Evolutionary conservation across 305 asterid species (phyloP), one percentile per base, ranked within the genome.

Genomic region (Fraxinus floribunda): DNA sequence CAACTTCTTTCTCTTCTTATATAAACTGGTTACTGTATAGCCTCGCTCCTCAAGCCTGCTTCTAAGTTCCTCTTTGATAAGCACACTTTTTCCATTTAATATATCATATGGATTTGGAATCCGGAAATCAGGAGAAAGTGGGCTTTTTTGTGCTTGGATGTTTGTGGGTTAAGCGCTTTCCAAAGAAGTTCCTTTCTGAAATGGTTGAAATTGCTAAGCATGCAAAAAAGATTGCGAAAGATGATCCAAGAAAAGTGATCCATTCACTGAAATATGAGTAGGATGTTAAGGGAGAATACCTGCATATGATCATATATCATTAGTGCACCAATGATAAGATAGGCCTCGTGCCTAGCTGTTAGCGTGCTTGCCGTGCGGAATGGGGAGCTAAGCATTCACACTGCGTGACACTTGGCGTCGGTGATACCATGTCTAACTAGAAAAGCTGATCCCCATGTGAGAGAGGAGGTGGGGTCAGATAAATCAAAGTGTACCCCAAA

Each of bases 251-350:
- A 84, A 90, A 90, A 84, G 88, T 91, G 84, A 87, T 89, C 64
- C 98, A 94, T 79, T 94, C 98, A 4, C 78, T 94, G 15, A 94
- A 92, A 91, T n/a, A n/a, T n/a, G n/a, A n/a, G n/a, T n/a, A n/a
- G n/a, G n/a, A n/a, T n/a, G n/a, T n/a, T n/a, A n/a, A n/a, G n/a
- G n/a, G n/a, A n/a, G n/a, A n/a, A n/a, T n/a, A n/a, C n/a, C n/a
- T n/a, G n/a, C n/a, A n/a, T n/a, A n/a, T n/a, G n/a, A n/a, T n/a
- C n/a, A n/a, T n/a, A n/a, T n/a, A n/a, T n/a, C n/a, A n/a, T n/a
- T n/a, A n/a, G n/a, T n/a, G n/a, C n/a, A n/a, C n/a, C n/a, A n/a
- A n/a, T 26, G 30, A 1, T 26, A 26, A 26, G 30, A 26, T 26
- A 26, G 30, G 30, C 30, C 30, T 26, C 30, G 1, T 26, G 30